Evolutionary conservation across 805 yeast genomes (phyloP), one percentile per base, ranked within the genome.

Genomic region (Teunomyces stri): DNA sequence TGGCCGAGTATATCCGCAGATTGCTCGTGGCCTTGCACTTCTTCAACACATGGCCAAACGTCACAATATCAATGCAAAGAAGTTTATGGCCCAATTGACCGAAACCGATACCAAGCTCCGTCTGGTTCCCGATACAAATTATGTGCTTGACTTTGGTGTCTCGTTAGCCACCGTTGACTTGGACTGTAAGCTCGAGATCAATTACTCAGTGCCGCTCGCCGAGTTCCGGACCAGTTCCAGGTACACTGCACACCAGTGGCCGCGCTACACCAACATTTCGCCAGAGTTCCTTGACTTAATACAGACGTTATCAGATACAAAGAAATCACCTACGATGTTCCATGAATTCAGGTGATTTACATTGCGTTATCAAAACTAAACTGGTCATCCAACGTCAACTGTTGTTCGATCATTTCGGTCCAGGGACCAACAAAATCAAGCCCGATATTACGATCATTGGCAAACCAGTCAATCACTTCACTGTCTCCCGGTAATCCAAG

Each of bases 351-450:
- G 27, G 7, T 25, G 27, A 25, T 28, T 28, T 46, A 43, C 39
- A 52, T 20, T 11, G 53, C 54, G 37, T 58, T 61, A 18, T 64
- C 65, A 43, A 66, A 65, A 39, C 57, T 62, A 49, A 65, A 66
- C 44, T 60, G 68, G 30, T 61, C 70, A 42, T 67, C 66, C 10
- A 59, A 55, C n/a, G 15, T 64, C 49, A 80, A 76, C 50, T 83
- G 88, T 54, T 81, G 84, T 59, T 85, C 92, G 36, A 86, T 78
- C 79, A 85, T 82, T 59, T 84, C 88, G 0, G 92, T 85, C 84
- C 90, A 86, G 2, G 89, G 89, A 33, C 84, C 91, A 25, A 84
- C 77, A 30, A 72, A 72, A 47, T 72, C 78, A 40, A 72, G 61
- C 7, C 75, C 75, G 15, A 70, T 61, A 45, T 70, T 67, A 35